phyloP scores from a whole-genome alignment of 139 green algal species.

The Closterium sp. region DNA sequence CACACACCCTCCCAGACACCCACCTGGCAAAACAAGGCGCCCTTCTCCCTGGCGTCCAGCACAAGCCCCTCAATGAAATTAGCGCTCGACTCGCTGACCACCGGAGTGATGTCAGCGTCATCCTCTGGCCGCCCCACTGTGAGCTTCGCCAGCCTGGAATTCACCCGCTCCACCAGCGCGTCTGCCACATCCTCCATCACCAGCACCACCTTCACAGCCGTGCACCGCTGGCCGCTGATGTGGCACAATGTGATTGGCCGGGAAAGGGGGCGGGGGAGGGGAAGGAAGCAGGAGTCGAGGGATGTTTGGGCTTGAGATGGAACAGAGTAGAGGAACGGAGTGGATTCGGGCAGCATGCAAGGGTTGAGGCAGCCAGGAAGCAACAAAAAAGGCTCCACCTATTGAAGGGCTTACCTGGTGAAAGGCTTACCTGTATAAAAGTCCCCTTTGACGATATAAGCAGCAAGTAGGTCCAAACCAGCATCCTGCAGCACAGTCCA shows the following conservation, averaged over 20 bases:
- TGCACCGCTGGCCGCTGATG: slow-evolving; percentile 82
- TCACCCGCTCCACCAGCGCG: slow-evolving; percentile 61
- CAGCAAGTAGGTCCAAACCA: slow-evolving; percentile 79
- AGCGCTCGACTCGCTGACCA: slow-evolving; percentile 77
- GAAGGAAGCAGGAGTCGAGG: not conserved
- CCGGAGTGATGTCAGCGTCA: slow-evolving; percentile 83
- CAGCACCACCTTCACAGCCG: slow-evolving; percentile 85
- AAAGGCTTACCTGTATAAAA: slow-evolving; percentile 71
- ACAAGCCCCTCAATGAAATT: slow-evolving; percentile 92
- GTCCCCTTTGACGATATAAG: slow-evolving; percentile 88
- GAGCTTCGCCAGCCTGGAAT: slow-evolving; percentile 66
- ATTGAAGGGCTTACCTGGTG: not conserved
- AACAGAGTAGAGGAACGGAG: not conserved
- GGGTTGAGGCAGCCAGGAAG: not conserved
- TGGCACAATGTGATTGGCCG: not conserved
- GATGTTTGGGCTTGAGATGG: not conserved
- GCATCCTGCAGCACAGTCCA: slow-evolving; percentile 87
- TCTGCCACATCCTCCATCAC: slow-evolving; percentile 76
- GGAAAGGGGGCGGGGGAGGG: not conserved
- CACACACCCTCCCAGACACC: not conserved
- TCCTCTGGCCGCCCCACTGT: slow-evolving; percentile 83
- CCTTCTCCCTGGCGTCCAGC: slow-evolving; percentile 57
- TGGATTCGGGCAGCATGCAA: not conserved
- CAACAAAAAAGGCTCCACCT: not conserved
- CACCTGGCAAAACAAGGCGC: slow-evolving; percentile 53